These are phyloP conservation scores for Botrytis elliptica DNA, from an alignment of 2,329 filamentous ascomycete species.

Conservation along the genomic window DNA sequence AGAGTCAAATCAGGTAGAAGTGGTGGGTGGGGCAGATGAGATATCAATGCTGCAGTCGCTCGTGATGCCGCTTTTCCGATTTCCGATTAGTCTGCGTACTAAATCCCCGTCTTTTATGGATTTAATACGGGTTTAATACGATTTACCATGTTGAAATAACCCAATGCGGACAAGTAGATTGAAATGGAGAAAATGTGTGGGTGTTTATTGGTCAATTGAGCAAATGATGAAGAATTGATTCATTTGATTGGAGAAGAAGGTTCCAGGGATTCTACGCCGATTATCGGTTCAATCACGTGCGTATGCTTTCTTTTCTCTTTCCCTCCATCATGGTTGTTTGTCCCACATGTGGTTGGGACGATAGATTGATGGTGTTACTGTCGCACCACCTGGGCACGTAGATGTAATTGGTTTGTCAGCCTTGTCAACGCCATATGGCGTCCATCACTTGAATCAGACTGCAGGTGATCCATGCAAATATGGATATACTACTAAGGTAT, in stretches of 20 bases:
- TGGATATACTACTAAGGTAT: background rate
- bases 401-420: background rate
- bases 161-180: background rate
- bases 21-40: background rate
- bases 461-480: background rate
- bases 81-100: background rate
- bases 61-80: background rate
- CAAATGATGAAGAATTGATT: background rate
- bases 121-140: background rate
- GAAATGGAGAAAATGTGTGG: background rate
- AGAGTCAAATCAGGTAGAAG: background rate
- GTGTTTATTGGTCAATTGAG: background rate
- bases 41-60: background rate
- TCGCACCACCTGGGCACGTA: no score
- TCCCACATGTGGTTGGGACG: background rate
- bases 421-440: background rate
- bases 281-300: conserved; percentile 12
- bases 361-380: background rate
- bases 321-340: background rate
- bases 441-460: background rate
- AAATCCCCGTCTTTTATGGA: background rate
- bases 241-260: background rate
- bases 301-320: background rate
- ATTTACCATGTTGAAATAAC: background rate
- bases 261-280: background rate